phyloP scores from a whole-genome alignment of 352 stramenopile genomes.

The Pythium dissimile region DNA sequence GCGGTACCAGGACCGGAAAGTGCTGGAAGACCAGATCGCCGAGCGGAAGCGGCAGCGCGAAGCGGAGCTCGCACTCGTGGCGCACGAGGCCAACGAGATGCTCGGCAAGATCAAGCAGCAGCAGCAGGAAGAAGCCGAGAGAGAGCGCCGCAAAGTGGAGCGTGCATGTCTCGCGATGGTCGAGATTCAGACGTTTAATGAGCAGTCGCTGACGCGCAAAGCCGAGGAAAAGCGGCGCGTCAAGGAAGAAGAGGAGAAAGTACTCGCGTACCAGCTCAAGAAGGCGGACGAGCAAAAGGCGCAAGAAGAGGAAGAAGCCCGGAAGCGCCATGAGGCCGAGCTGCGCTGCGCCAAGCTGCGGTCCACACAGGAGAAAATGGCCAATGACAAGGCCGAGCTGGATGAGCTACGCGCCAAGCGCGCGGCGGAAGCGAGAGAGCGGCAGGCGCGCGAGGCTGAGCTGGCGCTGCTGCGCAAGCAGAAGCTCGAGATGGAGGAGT shows the following conservation, averaged over 20 bases:
- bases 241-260: slow-evolving; percentile 71
- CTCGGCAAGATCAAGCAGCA: slow-evolving; percentile 78
- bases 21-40: slow-evolving; percentile 88
- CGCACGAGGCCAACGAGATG: slow-evolving; percentile 89
- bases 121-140: slow-evolving; percentile 64
- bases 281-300: slow-evolving; percentile 64
- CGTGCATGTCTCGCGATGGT: slow-evolving; percentile 56
- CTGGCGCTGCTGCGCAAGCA: slow-evolving; percentile 79
- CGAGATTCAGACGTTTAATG: slow-evolving; percentile 74
- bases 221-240: slow-evolving; percentile 71
- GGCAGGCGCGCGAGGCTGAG: slow-evolving; percentile 83
- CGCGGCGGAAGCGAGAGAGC: slow-evolving; percentile 85
- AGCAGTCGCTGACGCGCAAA: slow-evolving; percentile 41
- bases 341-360: slow-evolving; percentile 70
- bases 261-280: slow-evolving; percentile 66
- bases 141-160: slow-evolving; percentile 61
- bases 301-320: slow-evolving; percentile 61
- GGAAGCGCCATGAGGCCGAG: slow-evolving; percentile 69
- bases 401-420: slow-evolving; percentile 91
- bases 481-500: slow-evolving; percentile 81
- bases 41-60: slow-evolving; percentile 51
- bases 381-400: slow-evolving; percentile 85
- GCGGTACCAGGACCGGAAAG: slow-evolving; percentile 71
- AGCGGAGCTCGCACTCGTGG: slow-evolving; percentile 34
- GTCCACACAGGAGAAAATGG: slow-evolving; percentile 84